A percentile compares a stretch with the other conserved stretches of the same genome.
phyloP scores from a whole-genome alignment of 441 rosid genomes.

The Eruca vesicaria region DNA sequence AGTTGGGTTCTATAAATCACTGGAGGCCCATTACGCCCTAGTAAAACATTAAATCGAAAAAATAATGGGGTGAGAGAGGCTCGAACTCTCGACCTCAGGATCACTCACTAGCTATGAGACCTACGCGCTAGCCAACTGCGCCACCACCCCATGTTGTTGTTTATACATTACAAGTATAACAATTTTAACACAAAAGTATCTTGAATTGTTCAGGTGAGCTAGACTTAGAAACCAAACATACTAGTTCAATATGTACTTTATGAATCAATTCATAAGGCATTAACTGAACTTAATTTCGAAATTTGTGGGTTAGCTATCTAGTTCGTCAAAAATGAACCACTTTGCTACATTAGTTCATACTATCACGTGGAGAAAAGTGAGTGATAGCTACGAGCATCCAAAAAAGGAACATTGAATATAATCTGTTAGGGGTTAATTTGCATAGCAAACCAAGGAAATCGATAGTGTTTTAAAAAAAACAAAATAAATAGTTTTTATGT shows the following conservation, averaged over 20 bases:
- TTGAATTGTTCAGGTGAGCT: no score
- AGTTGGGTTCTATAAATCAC: not conserved
- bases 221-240: not conserved
- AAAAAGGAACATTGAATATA: not conserved
- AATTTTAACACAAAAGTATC: not conserved
- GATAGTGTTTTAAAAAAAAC: no score
- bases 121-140: constrained; percentile 42
- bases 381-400: not conserved
- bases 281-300: not conserved
- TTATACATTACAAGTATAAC: not conserved
- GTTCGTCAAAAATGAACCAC: not conserved
- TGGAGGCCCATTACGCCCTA: constrained; percentile 8
- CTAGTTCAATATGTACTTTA: not conserved
- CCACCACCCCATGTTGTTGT: constrained; percentile 45
- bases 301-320: not conserved
- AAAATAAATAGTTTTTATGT: not conserved
- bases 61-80: constrained; percentile 73
- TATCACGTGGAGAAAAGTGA: not conserved
- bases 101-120: constrained; percentile 16
- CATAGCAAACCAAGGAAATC: not conserved
- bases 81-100: constrained; percentile 98
- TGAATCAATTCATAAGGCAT: not conserved
- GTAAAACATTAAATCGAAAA: not conserved
- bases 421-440: not conserved
- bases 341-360: not conserved